A percentile compares a stretch with the other conserved stretches of the same genome.
phyloP scores from a whole-genome alignment of 2,329 filamentous ascomycete species.

The Colletotrichum sp. region DNA sequence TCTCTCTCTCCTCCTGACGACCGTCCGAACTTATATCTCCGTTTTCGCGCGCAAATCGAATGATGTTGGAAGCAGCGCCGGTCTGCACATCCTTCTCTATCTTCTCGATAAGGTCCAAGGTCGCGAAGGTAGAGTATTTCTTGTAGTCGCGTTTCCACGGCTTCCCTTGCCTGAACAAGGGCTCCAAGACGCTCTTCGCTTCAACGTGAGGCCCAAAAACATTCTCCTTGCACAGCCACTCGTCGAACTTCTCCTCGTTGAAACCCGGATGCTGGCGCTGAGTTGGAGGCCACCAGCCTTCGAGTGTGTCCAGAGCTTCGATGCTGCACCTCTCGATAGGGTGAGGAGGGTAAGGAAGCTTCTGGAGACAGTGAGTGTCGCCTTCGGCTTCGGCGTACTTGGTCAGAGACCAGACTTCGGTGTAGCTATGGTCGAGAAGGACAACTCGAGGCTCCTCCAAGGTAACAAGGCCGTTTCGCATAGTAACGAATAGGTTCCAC shows the following conservation, averaged over 20 bases:
- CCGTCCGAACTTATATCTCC: no score
- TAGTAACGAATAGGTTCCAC: slow-evolving; percentile 27
- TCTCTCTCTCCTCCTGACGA: neutral
- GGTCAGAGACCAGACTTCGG: neutral
- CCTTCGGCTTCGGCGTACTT: fast-evolving
- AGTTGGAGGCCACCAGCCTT: neutral
- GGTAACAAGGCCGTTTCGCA: fast-evolving
- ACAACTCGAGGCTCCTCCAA: neutral
- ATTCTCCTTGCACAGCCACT: fast-evolving
- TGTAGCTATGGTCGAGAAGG: neutral
- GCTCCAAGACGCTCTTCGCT: neutral
- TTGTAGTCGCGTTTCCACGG: fast-evolving
- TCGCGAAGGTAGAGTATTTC: neutral
- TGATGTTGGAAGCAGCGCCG: neutral
- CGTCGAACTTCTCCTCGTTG: neutral
- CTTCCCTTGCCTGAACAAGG: neutral
- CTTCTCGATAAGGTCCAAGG: neutral
- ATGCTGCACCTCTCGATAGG: neutral
- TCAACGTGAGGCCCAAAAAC: neutral
- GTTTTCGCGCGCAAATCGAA: neutral
- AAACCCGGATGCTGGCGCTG: no score
- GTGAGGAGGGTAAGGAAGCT: neutral
- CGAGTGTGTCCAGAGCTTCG: fast-evolving
- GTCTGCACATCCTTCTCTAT: fast-evolving
- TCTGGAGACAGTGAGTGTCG: neutral